Evolutionary conservation across 371 early-diverging fungal genomes (phyloP), one percentile per base, ranked within the genome.

Genomic region (Rhizopus arrhizus): DNA sequence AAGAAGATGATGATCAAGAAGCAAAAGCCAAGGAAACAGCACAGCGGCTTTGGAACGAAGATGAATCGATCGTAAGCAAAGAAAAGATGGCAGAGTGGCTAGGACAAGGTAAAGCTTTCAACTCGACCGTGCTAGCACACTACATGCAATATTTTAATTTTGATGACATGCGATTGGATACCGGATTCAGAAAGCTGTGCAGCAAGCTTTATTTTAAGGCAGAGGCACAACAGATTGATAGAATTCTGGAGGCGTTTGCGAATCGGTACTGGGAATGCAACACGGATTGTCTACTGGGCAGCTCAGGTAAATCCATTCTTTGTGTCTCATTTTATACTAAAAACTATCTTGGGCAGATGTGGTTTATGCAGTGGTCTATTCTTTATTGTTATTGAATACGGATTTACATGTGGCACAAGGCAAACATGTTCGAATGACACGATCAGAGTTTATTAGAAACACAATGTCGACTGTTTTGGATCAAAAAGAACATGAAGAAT

Each of bases 201-300:
- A 78, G 83, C 35, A 88, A 90, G 33, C 75, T 95, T 0, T 85
- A 85, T 33, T 73, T 97, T 53, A 90, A 89, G 54, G 97, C 93
- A 5, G 97, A 97, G 75, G 85, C 96, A 3, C 97, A 97, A 66
- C 87, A 89, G 49, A 89, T 95, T 45, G 96, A 95, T 70, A 85
- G 96, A 12, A 88, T 97, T 38, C 67, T 97, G 43, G 85, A 86
- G 32, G 82, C 74, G 36, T 90, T 96, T 77, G 83, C 95, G 8
- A 72, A 82, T 58, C 81, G 93, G 3, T 96, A 89, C 69, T 91
- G 90, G 81, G 84, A 84, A 10, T 95, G 95, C 67, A 95, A 95
- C 68, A 84, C 84, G n/a, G 62, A 81, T 12, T 67, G 80, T 42
- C 56, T 83, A 10, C 79, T 82, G 49, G 84, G 83, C 5, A 84